phyloP scores from a whole-genome alignment of 768 basidiomycete genomes.

The Tubosaeta sp. region DNA sequence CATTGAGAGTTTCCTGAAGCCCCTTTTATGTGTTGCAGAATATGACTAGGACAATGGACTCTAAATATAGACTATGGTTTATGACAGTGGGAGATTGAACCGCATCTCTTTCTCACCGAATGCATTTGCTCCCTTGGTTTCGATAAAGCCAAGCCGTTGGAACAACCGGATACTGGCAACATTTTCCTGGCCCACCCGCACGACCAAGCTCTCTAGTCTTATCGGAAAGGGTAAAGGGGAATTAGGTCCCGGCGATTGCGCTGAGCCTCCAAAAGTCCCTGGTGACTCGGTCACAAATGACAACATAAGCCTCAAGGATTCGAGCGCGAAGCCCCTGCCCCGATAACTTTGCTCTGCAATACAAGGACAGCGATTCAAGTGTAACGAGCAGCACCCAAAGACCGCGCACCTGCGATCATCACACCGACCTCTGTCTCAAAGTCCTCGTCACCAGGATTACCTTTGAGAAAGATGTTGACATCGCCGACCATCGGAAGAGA shows the following conservation, averaged over 20 bases:
- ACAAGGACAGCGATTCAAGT: background rate
- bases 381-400: background rate
- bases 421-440: slow-evolving; percentile 84
- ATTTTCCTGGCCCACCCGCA: slow-evolving; percentile 69
- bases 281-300: slow-evolving; percentile 57
- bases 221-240: slow-evolving; percentile 42
- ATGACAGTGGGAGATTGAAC: slow-evolving; percentile 9
- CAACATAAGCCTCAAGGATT: slow-evolving; percentile 63
- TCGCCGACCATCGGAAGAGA: slow-evolving; percentile 79
- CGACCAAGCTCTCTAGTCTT: slow-evolving; percentile 49
- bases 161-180: slow-evolving; percentile 68
- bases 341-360: slow-evolving; percentile 59
- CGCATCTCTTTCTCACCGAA: slow-evolving; percentile 87
- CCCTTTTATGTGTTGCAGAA: slow-evolving; percentile 8
- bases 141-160: slow-evolving; percentile 66
- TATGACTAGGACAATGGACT: slow-evolving; percentile 17
- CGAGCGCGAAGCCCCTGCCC: slow-evolving; percentile 60
- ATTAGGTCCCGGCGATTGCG: slow-evolving; percentile 16
- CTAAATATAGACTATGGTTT: slow-evolving; percentile 1
- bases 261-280: slow-evolving; percentile 8
- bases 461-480: slow-evolving; percentile 85
- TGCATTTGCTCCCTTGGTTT: slow-evolving; percentile 64
- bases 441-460: slow-evolving; percentile 37
- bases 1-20: background rate
- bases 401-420: slow-evolving; percentile 76